These are phyloP conservation scores for Phytophthora gonapodyides DNA, from an alignment of 352 stramenopile genomes.

Conservation along the genomic window DNA sequence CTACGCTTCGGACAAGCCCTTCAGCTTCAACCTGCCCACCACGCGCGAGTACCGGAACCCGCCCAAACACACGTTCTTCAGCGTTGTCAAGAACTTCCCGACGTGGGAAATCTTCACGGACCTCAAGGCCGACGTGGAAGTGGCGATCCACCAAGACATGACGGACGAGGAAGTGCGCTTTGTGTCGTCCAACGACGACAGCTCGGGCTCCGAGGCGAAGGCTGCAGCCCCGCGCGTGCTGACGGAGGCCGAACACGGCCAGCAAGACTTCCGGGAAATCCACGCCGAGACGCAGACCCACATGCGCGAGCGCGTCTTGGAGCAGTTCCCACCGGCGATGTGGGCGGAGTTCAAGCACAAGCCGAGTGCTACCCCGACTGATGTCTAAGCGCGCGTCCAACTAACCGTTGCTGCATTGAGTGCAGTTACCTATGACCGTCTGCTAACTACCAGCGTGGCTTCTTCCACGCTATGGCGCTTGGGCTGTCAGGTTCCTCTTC, in stretches of 20 bases:
- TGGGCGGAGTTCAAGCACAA: constrained; percentile 68
- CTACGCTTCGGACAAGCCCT: constrained; percentile 70
- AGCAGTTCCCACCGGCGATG: constrained; percentile 59
- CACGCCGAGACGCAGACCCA: constrained; percentile 62
- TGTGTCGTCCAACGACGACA: constrained; percentile 18
- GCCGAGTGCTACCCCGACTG: constrained; percentile 3
- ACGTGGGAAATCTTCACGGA: constrained; percentile 78
- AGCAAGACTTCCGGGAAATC: constrained; percentile 54
- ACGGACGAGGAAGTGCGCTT: constrained; percentile 64
- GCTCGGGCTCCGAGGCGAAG: background rate
- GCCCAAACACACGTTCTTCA: constrained; percentile 54
- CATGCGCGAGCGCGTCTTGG: constrained; percentile 67
- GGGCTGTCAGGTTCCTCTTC: constrained; percentile 26
- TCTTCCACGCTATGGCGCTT: constrained; percentile 34
- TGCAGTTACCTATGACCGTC: background rate
- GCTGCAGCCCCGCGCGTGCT: constrained; percentile 38
- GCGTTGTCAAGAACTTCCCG: constrained; percentile 67
- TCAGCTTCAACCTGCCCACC: constrained; percentile 65
- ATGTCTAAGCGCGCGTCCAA: background rate
- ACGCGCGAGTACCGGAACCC: constrained; percentile 57
- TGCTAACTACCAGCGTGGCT: constrained; percentile 27
- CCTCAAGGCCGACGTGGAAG: constrained; percentile 42
- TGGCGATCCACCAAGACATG: constrained; percentile 53
- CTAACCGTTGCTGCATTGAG: constrained; percentile 18
- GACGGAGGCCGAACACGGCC: constrained; percentile 56